Conservation (phyloP, 768 basidiomycete species). For the Sarcodon aspratus region DNA sequence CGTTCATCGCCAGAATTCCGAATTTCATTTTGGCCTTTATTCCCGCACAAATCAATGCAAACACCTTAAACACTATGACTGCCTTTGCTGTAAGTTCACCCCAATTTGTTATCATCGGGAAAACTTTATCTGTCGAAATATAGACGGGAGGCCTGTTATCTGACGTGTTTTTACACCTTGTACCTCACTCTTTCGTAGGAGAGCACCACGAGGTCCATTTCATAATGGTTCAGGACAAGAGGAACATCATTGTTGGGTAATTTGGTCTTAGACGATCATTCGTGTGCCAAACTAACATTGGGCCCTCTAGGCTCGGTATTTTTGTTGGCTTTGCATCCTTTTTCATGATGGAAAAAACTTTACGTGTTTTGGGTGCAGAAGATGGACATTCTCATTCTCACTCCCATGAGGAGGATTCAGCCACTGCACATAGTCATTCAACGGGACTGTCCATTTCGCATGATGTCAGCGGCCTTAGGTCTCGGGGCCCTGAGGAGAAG, state of each 20-base stretch:
- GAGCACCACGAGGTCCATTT: slow-evolving; percentile 73
- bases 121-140: not conserved
- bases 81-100: slow-evolving; percentile 66
- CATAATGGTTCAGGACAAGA: slow-evolving; percentile 81
- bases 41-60: slow-evolving; percentile 72
- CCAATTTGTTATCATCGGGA: not conserved
- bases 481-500: slow-evolving; percentile 26
- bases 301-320: slow-evolving; percentile 49
- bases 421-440: slow-evolving; percentile 21
- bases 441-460: slow-evolving; percentile 35
- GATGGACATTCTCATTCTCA: slow-evolving; percentile 48
- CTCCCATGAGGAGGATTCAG: slow-evolving; percentile 41
- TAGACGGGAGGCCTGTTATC: slow-evolving; percentile 87
- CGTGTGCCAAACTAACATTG: slow-evolving; percentile 1
- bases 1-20: slow-evolving; percentile 26
- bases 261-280: slow-evolving; percentile 8
- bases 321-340: slow-evolving; percentile 84
- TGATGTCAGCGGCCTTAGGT: slow-evolving; percentile 36
- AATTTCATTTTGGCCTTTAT: slow-evolving; percentile 95
- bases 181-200: slow-evolving; percentile 88
- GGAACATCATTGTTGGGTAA: slow-evolving; percentile 85
- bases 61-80: slow-evolving; percentile 90
- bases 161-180: slow-evolving; percentile 85
- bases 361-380: slow-evolving; percentile 54
- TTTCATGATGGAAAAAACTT: slow-evolving; percentile 88